Evolutionary conservation across 495 filamentous ascomycete species (phyloP), one percentile per base, ranked within the genome.

Genomic region (Tuber microsphaerosporum): DNA sequence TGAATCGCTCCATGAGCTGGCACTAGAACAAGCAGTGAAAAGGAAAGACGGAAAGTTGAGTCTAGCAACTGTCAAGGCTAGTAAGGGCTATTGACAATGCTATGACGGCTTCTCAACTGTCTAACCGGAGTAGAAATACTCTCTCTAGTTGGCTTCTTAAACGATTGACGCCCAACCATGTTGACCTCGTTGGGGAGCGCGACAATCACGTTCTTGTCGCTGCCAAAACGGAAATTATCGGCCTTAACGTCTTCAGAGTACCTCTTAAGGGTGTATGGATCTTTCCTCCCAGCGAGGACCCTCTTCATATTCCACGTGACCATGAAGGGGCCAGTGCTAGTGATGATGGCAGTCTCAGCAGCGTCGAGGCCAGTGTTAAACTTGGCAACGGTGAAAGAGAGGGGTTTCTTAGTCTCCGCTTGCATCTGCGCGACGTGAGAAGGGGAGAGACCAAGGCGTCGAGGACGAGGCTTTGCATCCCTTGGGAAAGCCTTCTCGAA

Each of bases 211-310:
- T 97, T 97, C 88, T 97, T 97, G 83, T 99, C 95, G 19, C 90
- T 92, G 44, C 94, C 94, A 80, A 94, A 99, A 78, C 93, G 92
- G 90, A 99, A 99, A 83, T 99, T 96, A 82, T 99, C 96, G n/a
- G 95, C 95, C 86, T 94, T 97, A 79, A 99, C 93, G 73, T 95
- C 92, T 84, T 99, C 95, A 7, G 87, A 88, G 82, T 99, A 99
- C 7, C 95, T 91, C 86, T 97, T 97, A 88, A 99, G 97, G 65
- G 90, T 91, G 84, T 99, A 99, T 2, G 93, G 93, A 75, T 94
- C 91, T 83, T 92, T 94, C 72, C 88, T 87, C 69, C 91, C 92
- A 19, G 85, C 84, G 31, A 97, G 80, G 1, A 97, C 88, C 86
- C 94, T 97, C 86, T 94, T 92, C 84, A 99, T 83, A 81, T 89